Conservation (phyloP, 2,329 filamentous ascomycete species). For the Cercospora janseana region DNA sequence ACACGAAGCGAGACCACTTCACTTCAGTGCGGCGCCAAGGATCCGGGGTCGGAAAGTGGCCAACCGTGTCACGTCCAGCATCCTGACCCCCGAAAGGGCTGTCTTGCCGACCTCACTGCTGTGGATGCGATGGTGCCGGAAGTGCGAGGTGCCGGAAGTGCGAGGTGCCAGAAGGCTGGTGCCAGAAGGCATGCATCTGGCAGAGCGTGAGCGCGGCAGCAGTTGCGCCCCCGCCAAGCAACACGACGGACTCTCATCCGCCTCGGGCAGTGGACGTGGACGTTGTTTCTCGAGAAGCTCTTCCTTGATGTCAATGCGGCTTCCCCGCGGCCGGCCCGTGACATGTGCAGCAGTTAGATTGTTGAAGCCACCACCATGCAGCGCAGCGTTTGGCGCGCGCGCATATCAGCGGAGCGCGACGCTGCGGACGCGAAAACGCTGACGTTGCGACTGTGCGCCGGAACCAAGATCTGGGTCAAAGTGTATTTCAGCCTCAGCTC, state of each 20-base stretch:
- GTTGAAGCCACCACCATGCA: not conserved
- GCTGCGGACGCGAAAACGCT: not conserved
- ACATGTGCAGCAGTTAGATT: too few species aligned
- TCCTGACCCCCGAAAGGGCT: too few species aligned
- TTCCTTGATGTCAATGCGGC: too few species aligned
- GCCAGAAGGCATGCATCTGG: not conserved
- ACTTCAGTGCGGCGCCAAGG: too few species aligned
- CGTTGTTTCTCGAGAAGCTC: too few species aligned
- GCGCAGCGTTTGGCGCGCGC: not conserved
- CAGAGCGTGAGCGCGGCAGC: not conserved
- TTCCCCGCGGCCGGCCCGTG: too few species aligned
- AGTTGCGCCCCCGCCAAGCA: not conserved
- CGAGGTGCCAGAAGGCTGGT: not conserved
- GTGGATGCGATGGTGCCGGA: too few species aligned
- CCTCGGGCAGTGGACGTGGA: too few species aligned
- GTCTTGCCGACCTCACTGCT: too few species aligned
- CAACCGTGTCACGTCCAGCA: too few species aligned
- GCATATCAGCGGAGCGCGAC: not conserved
- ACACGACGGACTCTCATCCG: not conserved
- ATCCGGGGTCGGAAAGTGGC: too few species aligned
- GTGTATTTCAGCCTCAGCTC: conserved; percentile 3
- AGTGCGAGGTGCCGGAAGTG: not conserved
- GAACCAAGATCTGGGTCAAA: conserved; percentile 4
- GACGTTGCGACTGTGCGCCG: not conserved
- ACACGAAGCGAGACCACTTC: too few species aligned